Base-by-base conservation (phyloP, 2,329 filamentous ascomycete genomes). In the Pseudogymnoascus sp. region DNA sequence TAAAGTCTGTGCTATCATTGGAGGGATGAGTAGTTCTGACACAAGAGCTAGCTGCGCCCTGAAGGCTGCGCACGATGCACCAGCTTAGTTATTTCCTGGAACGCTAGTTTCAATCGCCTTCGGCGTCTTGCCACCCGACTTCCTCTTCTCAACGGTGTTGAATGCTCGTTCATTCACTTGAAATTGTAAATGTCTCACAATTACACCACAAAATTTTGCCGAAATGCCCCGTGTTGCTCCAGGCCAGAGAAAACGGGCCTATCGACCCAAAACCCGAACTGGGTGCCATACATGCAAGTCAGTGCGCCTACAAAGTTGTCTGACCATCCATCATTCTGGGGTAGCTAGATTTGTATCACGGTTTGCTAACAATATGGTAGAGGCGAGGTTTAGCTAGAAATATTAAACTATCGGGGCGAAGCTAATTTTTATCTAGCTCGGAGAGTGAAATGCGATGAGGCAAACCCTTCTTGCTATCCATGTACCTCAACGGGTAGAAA, bases 391-490 rank as follows among this genome's bases (percentile, higher is more conserved):
- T 9, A 23, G 42, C 21, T 5, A 26, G 0, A 26, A 13, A 47
- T 47, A 4, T n/a, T 6, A 9, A 2, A n/a, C 42, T 26, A 26
- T 26, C 26, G 21, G 42, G 1, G 8, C 13, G 3, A 47, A 26
- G 6, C 42, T 47, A 47, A 47, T 47, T 11, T 9, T 13, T 47
- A 4, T 21, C 21, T 26, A 47, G 42, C 26, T n/a, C 42, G 42
- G 21, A 21, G 57, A 19, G 62, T 64, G 3, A 64, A 64, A 33
- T 64, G 60, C 13, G 63, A 64, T 59, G 60, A 64, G 19, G 40
- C 31, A 23, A 63, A 28, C 8, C 63, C 63, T 17, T 31, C 17
- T 21, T 64, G 63, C 53, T 15, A 47, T 23, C 42, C 28, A 9
- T 59, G 63, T 31, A 59, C 13, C 17, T 64, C 63, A 13, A 60